A percentile compares a stretch with the other conserved stretches of the same genome.
Evolutionary conservation across 371 early-diverging fungal species (phyloP).

Genomic region (Mycotypha africana): DNA sequence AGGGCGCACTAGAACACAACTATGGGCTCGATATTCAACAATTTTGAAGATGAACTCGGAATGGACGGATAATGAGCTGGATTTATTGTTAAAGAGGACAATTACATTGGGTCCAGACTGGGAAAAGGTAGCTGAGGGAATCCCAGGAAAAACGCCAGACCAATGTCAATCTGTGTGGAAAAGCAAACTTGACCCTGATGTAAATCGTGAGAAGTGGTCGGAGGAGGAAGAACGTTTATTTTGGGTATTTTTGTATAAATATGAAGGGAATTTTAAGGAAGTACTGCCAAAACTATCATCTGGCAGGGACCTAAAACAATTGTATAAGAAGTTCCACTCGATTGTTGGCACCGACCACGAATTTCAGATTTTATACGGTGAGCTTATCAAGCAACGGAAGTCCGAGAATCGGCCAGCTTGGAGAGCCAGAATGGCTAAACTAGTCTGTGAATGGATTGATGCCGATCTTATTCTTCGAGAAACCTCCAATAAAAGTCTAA

Average conservation of each 20-base stretch:
- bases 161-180: constrained; percentile 22
- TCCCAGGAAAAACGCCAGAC: constrained; percentile 22
- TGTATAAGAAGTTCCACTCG: constrained; percentile 8
- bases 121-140: constrained; percentile 35
- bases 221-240: constrained; percentile 23
- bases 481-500: not conserved
- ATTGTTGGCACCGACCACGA: constrained; percentile 13
- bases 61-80: constrained; percentile 30
- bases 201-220: constrained; percentile 15
- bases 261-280: constrained; percentile 14
- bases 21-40: constrained; percentile 16
- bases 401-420: constrained; percentile 16
- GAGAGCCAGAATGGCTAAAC: constrained; percentile 15
- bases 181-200: constrained; percentile 22
- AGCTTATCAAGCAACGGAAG: constrained; percentile 3
- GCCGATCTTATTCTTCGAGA: not conserved
- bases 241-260: constrained; percentile 17
- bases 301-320: constrained; percentile 18
- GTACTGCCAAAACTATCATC: no score
- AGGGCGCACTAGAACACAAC: constrained; percentile 6
- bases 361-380: constrained; percentile 8
- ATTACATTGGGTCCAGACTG: constrained; percentile 35
- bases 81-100: constrained; percentile 28
- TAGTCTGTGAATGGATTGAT: constrained; percentile 15
- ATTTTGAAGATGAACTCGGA: constrained; percentile 4